Conservation (phyloP, 805 yeast genomes). For the Teunomyces aglyptinius region DNA sequence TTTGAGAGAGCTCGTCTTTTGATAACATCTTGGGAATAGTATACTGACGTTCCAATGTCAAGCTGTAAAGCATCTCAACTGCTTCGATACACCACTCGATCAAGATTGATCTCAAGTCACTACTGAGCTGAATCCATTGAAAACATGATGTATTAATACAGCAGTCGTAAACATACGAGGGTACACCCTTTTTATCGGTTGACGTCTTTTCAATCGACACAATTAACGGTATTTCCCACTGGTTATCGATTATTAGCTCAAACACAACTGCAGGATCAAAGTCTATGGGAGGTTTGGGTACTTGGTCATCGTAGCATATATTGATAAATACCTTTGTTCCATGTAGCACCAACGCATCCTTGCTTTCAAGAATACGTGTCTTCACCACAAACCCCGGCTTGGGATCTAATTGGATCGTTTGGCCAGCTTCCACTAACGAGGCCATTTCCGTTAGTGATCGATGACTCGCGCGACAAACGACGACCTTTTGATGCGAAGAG, state of each 20-base stretch:
- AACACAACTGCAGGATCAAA: conserved; percentile 60
- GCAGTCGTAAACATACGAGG: conserved; percentile 74
- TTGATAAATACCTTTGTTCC: conserved; percentile 72
- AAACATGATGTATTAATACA: conserved; percentile 65
- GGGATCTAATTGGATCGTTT: conserved; percentile 42
- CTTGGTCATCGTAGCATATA: conserved; percentile 61
- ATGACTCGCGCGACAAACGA: not conserved
- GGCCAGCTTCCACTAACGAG: conserved; percentile 9
- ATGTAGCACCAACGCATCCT: not conserved
- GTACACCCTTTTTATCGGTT: conserved; percentile 66
- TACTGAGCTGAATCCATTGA: conserved; percentile 57
- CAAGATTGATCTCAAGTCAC: conserved; percentile 60
- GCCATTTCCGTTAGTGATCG: conserved; percentile 5
- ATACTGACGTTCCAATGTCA: conserved; percentile 61
- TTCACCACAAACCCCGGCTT: conserved; percentile 73
- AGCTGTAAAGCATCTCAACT: conserved; percentile 53
- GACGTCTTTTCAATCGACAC: conserved; percentile 58
- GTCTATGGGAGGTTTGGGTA: conserved; percentile 58
- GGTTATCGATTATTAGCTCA: conserved; percentile 60
- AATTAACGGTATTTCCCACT: conserved; percentile 85
- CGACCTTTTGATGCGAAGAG: too few relatives aligned
- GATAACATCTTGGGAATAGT: conserved; percentile 67
- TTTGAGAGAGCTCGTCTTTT: conserved; percentile 59
- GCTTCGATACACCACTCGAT: conserved; percentile 85
- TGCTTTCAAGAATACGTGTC: conserved; percentile 44